Base-by-base conservation (phyloP, 441 rosid species). In the Isatis lusitanica region DNA sequence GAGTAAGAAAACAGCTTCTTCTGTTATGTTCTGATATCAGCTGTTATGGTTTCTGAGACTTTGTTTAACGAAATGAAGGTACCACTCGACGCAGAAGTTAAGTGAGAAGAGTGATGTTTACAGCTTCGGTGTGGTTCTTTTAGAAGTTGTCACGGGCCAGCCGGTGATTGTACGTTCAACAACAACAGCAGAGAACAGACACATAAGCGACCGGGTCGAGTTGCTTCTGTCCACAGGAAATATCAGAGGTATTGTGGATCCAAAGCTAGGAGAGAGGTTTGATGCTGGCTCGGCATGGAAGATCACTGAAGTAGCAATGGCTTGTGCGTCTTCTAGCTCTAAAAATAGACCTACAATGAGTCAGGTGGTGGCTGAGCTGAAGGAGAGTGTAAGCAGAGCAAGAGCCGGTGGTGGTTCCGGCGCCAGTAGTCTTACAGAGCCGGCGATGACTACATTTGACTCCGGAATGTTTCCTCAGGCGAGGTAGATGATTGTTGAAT, bases 231-330 rank as follows among this genome's bases (percentile, higher is more conserved):
- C 68, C 67, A 82, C 36, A 5, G 87, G 89, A 53, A 77, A 86
- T 56, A 71, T 85, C 21, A 56, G 48, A 50, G 80, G 68, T 39
- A 71, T 86, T 9, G 46, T 88, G 57, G 93, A 86, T 82, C 80
- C 78, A 36, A 78, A 76, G 71, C 40, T 88, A 17, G 57, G 71
- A 64, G 85, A 78, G 16, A 65, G 68, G 12, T 86, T 63, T 56
- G 80, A 82, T 33, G 30, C 48, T 7, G 81, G 78, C 71, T 84
- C 87, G 2, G 83, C 78, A 1, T 80, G 87, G 88, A 88, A 80
- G 83, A 70, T 70, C 17, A 72, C 56, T 7, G 89, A 88, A 47
- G 52, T 72, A 51, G 90, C 86, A 24, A 72, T 82, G 87, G 58
- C 81, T 21, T 86, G 87, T 58, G 68, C 74, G 5, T 44, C 68